Base-by-base conservation (phyloP, 148 eudicot species). In the Vaccinium macrocarpon region DNA sequence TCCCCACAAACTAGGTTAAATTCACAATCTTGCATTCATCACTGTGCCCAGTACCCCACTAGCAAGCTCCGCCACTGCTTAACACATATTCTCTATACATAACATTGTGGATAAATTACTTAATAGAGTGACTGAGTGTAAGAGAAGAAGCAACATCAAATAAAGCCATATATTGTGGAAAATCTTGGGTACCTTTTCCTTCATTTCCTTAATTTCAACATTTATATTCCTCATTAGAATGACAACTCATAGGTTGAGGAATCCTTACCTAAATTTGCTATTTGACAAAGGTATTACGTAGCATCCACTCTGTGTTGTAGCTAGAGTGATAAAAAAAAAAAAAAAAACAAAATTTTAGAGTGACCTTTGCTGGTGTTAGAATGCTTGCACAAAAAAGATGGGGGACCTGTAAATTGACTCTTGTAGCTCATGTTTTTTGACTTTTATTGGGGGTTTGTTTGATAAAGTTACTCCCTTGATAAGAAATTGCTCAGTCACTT, bases 361-460 rank as follows among this genome's bases (percentile, higher is more conserved):
- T 79, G 82, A 79, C 78, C 78, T 52, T 71, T 70, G 84, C 32
- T 82, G 78, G 32, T 35, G 49, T 27, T 82, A 32, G 66, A 59
- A 71, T 71, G 7, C 84, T 16, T 8, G 84, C 64, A 71, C 9
- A 18, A 53, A 19, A 72, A 52, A 51, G 16, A 52, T 50, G 78
- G 84, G 84, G 66, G 53, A 82, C 84, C 78, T 71, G 78, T 29
- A 71, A 82, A 68, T 71, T 82, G 66, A 52, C 78, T 70, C 48
- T 82, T 71, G 14, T 12, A 32, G 6, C 32, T 50, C 71, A 12
- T 52, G 6, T 32, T 82, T 57, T 21, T 53, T 8, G 84, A 19
- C 51, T 82, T 82, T 71, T 82, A 50, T 48, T 50, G 27, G 83
- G 76, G 29, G 46, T 25, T 23, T 81, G 61, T 70, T 70, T 50